Percentiles rank a stretch among this genome's conserved stretches.
Conservation (phyloP, 2,329 filamentous ascomycete genomes). For the Alternaria conjuncta region DNA sequence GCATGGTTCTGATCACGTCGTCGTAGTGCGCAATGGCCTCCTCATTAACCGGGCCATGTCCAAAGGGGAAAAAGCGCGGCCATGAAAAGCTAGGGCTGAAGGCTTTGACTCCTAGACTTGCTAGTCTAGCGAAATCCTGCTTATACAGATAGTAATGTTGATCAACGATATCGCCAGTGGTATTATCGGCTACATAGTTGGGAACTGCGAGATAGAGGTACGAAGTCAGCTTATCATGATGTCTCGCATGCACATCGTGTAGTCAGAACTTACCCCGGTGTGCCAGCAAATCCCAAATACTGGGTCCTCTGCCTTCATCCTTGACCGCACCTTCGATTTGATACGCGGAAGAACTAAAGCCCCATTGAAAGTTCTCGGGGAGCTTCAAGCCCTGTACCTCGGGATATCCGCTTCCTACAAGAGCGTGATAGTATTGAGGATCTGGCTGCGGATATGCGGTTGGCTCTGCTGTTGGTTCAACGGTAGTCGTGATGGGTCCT, state of each 20-base stretch:
- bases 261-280: conserved; percentile 30
- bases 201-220: conserved; percentile 24
- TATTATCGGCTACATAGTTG: conserved; percentile 50
- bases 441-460: conserved; percentile 49
- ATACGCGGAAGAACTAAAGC: conserved; percentile 50
- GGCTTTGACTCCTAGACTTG: conserved; percentile 34
- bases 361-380: conserved; percentile 53
- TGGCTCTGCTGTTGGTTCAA: conserved; percentile 53
- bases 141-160: conserved; percentile 54
- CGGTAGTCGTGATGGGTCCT: conserved; percentile 53
- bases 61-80: conserved; percentile 50
- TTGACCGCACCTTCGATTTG: conserved; percentile 54
- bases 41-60: conserved; percentile 46
- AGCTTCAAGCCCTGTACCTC: conserved; percentile 48
- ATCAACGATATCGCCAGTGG: conserved; percentile 51
- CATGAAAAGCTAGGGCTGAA: conserved; percentile 49
- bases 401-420: conserved; percentile 47
- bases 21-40: conserved; percentile 49
- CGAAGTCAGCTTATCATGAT: not conserved
- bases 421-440: conserved; percentile 49
- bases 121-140: conserved; percentile 51
- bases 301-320: conserved; percentile 52
- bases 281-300: conserved; percentile 54
- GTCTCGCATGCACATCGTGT: not conserved
- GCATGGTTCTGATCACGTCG: conserved; percentile 47